These are phyloP conservation scores for Oryza longistaminata DNA, from an alignment of 176 grass and related monocot species.

Conservation along the genomic window DNA sequence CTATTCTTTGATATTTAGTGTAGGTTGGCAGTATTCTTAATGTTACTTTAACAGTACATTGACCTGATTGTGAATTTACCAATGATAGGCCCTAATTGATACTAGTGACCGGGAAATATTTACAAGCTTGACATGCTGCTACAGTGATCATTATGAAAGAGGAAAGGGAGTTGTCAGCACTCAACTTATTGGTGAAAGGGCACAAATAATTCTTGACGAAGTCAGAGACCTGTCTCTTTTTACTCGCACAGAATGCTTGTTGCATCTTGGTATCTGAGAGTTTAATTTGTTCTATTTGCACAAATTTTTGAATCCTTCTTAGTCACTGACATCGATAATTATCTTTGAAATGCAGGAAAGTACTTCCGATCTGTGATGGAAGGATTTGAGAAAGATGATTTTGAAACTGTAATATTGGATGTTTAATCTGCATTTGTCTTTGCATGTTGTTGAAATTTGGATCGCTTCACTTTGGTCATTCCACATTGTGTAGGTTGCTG, in stretches of 20 bases:
- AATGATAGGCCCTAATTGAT: conserved; percentile 76
- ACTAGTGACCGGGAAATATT: conserved; percentile 91
- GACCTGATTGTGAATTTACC: conserved; percentile 32
- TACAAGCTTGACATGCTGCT: conserved; percentile 90
- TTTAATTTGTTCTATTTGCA: conserved; percentile 37
- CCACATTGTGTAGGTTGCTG: conserved; percentile 72
- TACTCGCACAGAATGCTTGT: conserved; percentile 76
- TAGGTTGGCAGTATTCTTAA: conserved; percentile 18
- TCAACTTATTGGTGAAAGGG: conserved; percentile 87
- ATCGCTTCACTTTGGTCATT: conserved; percentile 28
- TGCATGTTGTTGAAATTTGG: conserved; percentile 31
- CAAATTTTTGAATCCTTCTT: conserved; percentile 28
- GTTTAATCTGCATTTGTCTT: conserved; percentile 43
- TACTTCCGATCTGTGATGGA: conserved; percentile 86
- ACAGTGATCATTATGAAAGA: conserved; percentile 67
- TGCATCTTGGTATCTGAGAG: conserved; percentile 74
- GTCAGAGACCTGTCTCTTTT: conserved; percentile 69
- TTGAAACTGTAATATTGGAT: conserved; percentile 62
- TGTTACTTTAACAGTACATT: conserved; percentile 17
- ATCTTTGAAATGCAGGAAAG: conserved; percentile 64
- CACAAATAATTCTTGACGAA: conserved; percentile 97
- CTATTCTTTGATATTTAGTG: conserved; percentile 19
- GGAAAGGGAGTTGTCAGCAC: conserved; percentile 87
- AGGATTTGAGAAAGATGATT: conserved; percentile 76
- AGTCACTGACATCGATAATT: conserved; percentile 15